Evolutionary conservation across 768 basidiomycete genomes (phyloP).

Genomic region (Mycena chlorophos): DNA sequence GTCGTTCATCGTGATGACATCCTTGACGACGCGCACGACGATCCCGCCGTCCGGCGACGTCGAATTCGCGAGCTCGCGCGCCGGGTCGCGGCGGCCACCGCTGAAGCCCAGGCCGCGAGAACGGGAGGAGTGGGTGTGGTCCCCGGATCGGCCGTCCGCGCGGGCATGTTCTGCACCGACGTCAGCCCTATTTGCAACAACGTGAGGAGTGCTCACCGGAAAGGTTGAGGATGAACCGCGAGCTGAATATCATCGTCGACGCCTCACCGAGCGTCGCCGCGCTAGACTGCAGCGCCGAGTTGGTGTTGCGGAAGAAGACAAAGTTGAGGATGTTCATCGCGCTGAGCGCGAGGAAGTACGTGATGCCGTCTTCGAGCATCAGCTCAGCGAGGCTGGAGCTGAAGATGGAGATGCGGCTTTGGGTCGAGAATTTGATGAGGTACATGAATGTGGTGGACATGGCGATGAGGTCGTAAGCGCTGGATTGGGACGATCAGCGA

Average conservation of each 20-base stretch:
- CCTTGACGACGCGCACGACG: constrained; percentile 8
- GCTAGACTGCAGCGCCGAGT: constrained; percentile 4
- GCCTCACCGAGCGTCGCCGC: constrained; percentile 14
- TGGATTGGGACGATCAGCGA: not conserved
- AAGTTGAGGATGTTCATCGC: constrained; percentile 17
- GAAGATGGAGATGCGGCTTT: not conserved
- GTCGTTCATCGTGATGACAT: constrained; percentile 15
- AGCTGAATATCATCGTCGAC: constrained; percentile 17
- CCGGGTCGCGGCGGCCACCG: not conserved
- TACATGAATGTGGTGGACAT: constrained; percentile 6
- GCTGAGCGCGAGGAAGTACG: constrained; percentile 14
- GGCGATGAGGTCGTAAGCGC: constrained; percentile 8
- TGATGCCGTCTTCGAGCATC: constrained; percentile 12
- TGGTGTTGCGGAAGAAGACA: constrained; percentile 7
- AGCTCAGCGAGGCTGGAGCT: not conserved
- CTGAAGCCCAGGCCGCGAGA: not conserved
- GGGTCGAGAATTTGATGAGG: constrained; percentile 12
- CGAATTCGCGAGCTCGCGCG: not conserved
- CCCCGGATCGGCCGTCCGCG: constrained; percentile 8
- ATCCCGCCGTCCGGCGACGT: not conserved
- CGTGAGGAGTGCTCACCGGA: constrained; percentile 9
- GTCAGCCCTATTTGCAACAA: not conserved
- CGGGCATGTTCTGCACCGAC: constrained; percentile 6
- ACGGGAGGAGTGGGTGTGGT: constrained; percentile 8
- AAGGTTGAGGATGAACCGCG: constrained; percentile 19